Conservation (phyloP, 1,139 yeast genomes). For the Yamadazyma sp. region DNA sequence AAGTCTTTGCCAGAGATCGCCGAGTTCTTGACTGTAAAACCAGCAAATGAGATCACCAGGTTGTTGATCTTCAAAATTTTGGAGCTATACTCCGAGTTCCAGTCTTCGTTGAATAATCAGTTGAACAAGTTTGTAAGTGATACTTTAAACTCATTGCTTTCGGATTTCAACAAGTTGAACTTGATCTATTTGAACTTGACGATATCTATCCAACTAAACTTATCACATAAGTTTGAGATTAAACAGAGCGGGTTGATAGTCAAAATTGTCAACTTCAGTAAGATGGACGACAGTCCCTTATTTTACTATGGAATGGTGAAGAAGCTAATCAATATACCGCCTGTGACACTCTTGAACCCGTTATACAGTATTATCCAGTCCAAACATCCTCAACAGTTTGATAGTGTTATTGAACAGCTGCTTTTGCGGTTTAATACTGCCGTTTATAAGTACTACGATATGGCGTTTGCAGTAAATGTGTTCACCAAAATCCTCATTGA, state of each 20-base stretch:
- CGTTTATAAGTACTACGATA: slow-evolving; percentile 84
- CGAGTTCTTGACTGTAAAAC: slow-evolving; percentile 11
- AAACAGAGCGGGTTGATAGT: slow-evolving; percentile 52
- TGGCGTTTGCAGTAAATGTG: slow-evolving; percentile 61
- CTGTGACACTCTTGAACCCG: slow-evolving; percentile 12
- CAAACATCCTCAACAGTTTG: slow-evolving; percentile 21
- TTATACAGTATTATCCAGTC: slow-evolving; percentile 13
- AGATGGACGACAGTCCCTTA: slow-evolving; percentile 13
- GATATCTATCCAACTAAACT: slow-evolving; percentile 36
- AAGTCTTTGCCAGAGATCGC: slow-evolving; percentile 12
- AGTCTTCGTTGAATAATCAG: slow-evolving; percentile 7
- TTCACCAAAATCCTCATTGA: slow-evolving; percentile 67
- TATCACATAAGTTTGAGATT: slow-evolving; percentile 34
- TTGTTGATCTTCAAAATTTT: slow-evolving; percentile 12
- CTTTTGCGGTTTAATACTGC: slow-evolving; percentile 63
- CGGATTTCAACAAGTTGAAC: slow-evolving; percentile 10
- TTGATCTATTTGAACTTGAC: slow-evolving; percentile 13
- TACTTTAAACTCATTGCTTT: slow-evolving; percentile 6
- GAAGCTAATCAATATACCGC: slow-evolving; percentile 11
- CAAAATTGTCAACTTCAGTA: slow-evolving; percentile 51
- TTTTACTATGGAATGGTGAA: slow-evolving; percentile 30
- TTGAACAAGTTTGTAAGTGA: slow-evolving; percentile 11
- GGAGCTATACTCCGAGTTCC: slow-evolving; percentile 10
- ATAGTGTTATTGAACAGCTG: slow-evolving; percentile 72
- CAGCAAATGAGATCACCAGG: slow-evolving; percentile 6